A percentile compares a stretch with the other conserved stretches of the same genome.
These are phyloP conservation scores for Carex myosuroides DNA, from an alignment of 176 grass and related monocot genomes.

Conservation along the genomic window DNA sequence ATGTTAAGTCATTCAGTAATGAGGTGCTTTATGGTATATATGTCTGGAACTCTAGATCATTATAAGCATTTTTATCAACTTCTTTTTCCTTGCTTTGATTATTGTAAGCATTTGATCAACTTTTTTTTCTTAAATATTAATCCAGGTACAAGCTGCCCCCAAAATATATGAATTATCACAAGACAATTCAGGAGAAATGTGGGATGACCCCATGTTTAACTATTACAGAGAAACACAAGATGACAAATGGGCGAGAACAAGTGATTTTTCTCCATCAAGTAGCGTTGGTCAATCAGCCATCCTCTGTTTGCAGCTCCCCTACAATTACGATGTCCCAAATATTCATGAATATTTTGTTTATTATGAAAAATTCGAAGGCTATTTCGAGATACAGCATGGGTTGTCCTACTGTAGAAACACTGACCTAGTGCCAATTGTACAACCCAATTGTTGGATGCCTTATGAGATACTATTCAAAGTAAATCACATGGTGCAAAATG, in stretches of 20 bases:
- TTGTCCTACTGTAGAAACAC: slow-evolving; percentile 48
- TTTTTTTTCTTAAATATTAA: slow-evolving; percentile 1
- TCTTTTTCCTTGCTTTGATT: not conserved
- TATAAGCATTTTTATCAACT: not conserved
- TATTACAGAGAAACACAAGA: slow-evolving; percentile 52
- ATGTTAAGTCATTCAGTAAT: not conserved
- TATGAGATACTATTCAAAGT: slow-evolving; percentile 78
- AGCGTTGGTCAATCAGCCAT: slow-evolving; percentile 77
- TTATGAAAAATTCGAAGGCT: slow-evolving; percentile 38
- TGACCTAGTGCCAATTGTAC: slow-evolving; percentile 50
- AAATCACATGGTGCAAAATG: slow-evolving; percentile 89
- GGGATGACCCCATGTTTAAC: slow-evolving; percentile 48
- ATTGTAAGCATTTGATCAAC: not conserved
- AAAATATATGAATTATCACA: slow-evolving; percentile 46
- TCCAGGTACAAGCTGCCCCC: slow-evolving; percentile 70
- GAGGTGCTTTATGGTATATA: not conserved
- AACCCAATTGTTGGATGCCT: slow-evolving; percentile 43
- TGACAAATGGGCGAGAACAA: slow-evolving; percentile 71
- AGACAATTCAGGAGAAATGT: slow-evolving; percentile 15
- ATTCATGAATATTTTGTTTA: slow-evolving; percentile 61
- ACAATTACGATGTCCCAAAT: slow-evolving; percentile 36
- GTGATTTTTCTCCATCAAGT: slow-evolving; percentile 63
- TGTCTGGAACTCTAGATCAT: not conserved
- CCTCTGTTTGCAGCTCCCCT: slow-evolving; percentile 53
- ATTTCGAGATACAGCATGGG: slow-evolving; percentile 29